phyloP scores from a whole-genome alignment of 768 basidiomycete genomes.

The Phanerodontia chrysosporium region DNA sequence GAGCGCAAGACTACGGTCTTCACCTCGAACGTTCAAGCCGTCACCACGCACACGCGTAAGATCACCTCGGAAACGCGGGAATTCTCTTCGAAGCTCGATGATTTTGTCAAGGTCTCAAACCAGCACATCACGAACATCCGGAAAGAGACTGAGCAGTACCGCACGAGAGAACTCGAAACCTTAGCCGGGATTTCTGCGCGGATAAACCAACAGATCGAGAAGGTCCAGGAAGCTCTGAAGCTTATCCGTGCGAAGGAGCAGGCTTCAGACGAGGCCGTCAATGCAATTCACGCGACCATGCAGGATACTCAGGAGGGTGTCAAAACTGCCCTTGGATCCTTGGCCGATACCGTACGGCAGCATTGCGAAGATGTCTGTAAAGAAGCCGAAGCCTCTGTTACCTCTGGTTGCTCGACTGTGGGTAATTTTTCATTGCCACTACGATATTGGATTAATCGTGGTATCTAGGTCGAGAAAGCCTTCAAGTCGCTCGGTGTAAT shows the following conservation, averaged over 20 bases:
- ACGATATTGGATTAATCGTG: neutral
- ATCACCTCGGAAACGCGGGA: constrained; percentile 50
- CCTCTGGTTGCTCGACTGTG: constrained; percentile 43
- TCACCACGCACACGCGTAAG: constrained; percentile 55
- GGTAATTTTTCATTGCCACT: constrained; percentile 13
- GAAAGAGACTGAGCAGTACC: constrained; percentile 52
- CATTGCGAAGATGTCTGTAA: constrained; percentile 45
- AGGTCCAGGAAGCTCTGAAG: constrained; percentile 47
- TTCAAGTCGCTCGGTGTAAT: constrained; percentile 55
- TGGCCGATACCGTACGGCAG: constrained; percentile 49
- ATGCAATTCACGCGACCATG: constrained; percentile 42
- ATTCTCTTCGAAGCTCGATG: constrained; percentile 55
- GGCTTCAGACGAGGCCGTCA: constrained; percentile 48
- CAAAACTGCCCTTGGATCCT: constrained; percentile 46
- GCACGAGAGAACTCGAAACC: constrained; percentile 51
- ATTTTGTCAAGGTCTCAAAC: constrained; percentile 54
- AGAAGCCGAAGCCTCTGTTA: constrained; percentile 40
- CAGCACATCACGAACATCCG: constrained; percentile 52
- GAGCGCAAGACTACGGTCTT: constrained; percentile 72
- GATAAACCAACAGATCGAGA: constrained; percentile 55
- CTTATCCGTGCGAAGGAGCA: constrained; percentile 54
- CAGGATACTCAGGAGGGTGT: constrained; percentile 51
- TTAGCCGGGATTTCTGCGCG: constrained; percentile 46
- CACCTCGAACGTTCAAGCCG: constrained; percentile 59
- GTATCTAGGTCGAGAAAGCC: constrained; percentile 46